Evolutionary conservation across 2,329 filamentous ascomycete genomes (phyloP).

Genomic region (Penicillium brasilianum): DNA sequence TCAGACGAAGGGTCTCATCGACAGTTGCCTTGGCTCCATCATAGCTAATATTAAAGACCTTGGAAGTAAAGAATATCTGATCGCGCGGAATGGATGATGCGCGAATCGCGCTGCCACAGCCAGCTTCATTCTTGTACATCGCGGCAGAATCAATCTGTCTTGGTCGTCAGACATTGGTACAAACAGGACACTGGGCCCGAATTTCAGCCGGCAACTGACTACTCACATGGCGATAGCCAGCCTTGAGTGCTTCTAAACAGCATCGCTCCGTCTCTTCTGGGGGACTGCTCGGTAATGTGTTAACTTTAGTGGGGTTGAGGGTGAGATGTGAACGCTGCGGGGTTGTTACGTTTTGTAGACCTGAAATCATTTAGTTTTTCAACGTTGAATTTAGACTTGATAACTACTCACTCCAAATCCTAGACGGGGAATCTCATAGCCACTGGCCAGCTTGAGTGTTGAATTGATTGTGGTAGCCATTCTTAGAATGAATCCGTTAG

Average conservation of each 20-base stretch:
- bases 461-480: conserved; percentile 24
- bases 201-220: background rate
- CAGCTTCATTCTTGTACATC: conserved; percentile 70
- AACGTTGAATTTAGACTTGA: background rate
- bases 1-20: conserved; percentile 62
- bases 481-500: conserved; percentile 6
- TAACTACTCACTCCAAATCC: conserved; percentile 58
- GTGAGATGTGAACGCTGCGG: background rate
- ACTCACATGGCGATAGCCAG: conserved; percentile 29
- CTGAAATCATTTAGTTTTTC: conserved; percentile 15
- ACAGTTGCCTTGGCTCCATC: conserved; percentile 66
- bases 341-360: conserved; percentile 28
- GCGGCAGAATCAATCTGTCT: conserved; percentile 59
- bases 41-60: conserved; percentile 26
- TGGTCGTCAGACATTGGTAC: background rate
- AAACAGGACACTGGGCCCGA: background rate
- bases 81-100: conserved; percentile 60
- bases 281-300: conserved; percentile 13
- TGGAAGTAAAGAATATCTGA: conserved; percentile 72
- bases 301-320: background rate
- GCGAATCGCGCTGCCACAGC: conserved; percentile 70
- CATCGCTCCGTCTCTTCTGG: conserved; percentile 26
- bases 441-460: conserved; percentile 60
- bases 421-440: conserved; percentile 62
- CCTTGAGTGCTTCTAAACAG: conserved; percentile 25